Conservation (phyloP, 2,329 filamentous ascomycete species). For the Colletotrichum aenigma region DNA sequence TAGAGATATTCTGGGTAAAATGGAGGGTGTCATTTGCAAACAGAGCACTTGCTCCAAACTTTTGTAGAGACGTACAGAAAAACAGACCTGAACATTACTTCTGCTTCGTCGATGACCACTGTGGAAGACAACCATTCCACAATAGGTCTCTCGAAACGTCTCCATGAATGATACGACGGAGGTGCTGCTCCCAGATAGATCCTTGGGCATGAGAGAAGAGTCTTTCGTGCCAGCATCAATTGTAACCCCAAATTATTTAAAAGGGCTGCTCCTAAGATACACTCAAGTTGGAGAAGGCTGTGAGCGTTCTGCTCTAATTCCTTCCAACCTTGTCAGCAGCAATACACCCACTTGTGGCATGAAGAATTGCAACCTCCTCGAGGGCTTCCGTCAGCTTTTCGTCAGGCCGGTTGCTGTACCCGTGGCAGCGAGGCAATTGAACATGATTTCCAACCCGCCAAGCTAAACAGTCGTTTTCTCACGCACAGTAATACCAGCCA, state of each 20-base stretch:
- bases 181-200: not conserved
- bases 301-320: not conserved
- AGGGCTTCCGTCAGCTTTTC: not conserved
- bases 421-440: not conserved
- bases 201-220: not conserved
- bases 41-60: not conserved
- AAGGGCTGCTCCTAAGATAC: not conserved
- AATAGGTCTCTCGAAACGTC: not conserved
- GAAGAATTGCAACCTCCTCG: not conserved
- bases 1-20: not conserved
- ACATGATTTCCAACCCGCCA: not conserved
- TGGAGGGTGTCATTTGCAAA: not conserved
- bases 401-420: not conserved
- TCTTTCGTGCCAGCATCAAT: not conserved
- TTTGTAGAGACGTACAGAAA: fast-evolving
- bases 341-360: not conserved
- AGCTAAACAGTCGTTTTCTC: not conserved
- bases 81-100: not conserved
- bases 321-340: not conserved
- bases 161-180: not conserved
- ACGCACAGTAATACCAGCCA: not conserved
- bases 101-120: not conserved
- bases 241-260: not conserved
- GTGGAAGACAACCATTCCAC: not conserved
- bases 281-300: not conserved